A percentile compares a stretch with the other conserved stretches of the same genome.
phyloP scores from a whole-genome alignment of 805 yeast species.

The Teunomyces gatunensis region DNA sequence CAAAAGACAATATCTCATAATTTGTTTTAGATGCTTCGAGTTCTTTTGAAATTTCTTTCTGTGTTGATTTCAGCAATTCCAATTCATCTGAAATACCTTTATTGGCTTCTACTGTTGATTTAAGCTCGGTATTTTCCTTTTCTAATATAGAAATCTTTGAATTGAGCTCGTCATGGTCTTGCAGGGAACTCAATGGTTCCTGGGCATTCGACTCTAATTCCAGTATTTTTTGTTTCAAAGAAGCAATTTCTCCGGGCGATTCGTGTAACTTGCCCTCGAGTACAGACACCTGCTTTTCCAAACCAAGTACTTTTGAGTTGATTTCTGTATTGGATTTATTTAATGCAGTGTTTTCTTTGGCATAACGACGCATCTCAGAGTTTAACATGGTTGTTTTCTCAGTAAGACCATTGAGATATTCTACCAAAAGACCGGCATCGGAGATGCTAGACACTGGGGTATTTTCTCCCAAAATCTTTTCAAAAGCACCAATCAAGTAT shows the following conservation, averaged over 20 bases:
- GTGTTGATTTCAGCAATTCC: not conserved
- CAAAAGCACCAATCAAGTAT: slow-evolving; percentile 60
- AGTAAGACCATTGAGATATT: slow-evolving; percentile 62
- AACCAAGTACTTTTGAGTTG: slow-evolving; percentile 3
- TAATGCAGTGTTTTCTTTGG: slow-evolving; percentile 23
- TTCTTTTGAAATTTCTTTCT: not conserved
- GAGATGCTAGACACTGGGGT: slow-evolving; percentile 78
- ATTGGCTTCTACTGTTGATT: not conserved
- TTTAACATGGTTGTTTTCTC: slow-evolving; percentile 60
- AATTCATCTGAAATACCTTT: not conserved
- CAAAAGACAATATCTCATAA: not conserved
- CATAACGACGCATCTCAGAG: slow-evolving; percentile 58
- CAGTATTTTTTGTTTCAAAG: slow-evolving; percentile 12
- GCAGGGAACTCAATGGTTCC: not conserved
- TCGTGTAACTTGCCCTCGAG: not conserved
- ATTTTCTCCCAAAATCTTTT: slow-evolving; percentile 65
- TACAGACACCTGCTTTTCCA: slow-evolving; percentile 6
- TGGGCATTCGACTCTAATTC: not conserved
- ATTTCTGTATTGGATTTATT: slow-evolving; percentile 4
- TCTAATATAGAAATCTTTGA: not conserved
- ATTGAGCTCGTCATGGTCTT: not conserved
- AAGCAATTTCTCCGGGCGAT: not conserved
- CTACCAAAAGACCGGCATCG: slow-evolving; percentile 68
- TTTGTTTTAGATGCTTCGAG: not conserved
- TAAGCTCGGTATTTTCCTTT: not conserved